A percentile compares a stretch with the other conserved stretches of the same genome.
These are phyloP conservation scores for Melaleuca alternifolia DNA, from an alignment of 345 rosid genomes.

Conservation along the genomic window DNA sequence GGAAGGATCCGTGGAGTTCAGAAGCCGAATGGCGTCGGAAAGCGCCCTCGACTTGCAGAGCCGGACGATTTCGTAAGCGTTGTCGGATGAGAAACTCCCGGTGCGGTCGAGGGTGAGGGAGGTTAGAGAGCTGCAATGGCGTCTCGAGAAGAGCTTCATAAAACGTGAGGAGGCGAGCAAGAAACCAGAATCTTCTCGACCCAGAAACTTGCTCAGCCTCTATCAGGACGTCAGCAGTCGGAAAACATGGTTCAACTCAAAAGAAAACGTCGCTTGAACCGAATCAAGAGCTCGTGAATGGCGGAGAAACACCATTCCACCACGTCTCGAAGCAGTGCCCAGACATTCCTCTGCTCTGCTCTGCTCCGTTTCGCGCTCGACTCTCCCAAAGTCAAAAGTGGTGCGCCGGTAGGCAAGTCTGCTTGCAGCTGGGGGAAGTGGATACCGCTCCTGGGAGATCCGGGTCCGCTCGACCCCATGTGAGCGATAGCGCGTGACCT, in stretches of 20 bases:
- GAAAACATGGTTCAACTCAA: background rate
- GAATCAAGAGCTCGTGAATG: background rate
- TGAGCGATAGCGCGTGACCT: background rate
- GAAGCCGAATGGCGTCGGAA: constrained; percentile 38
- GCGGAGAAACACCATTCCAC: background rate
- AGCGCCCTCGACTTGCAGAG: constrained; percentile 52
- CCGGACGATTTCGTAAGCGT: constrained; percentile 27
- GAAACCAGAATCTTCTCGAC: background rate
- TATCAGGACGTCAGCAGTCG: background rate
- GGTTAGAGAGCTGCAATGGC: constrained; percentile 27
- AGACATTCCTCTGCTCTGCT: background rate
- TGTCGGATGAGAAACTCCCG: constrained; percentile 2
- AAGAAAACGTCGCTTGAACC: background rate
- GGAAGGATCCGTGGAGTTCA: constrained; percentile 25
- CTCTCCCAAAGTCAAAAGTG: too few relatives aligned
- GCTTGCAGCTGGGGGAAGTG: background rate
- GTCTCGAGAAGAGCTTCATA: constrained; percentile 40
- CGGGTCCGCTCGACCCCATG: background rate
- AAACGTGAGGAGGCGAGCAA: background rate
- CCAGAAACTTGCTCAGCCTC: background rate
- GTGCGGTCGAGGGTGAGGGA: constrained; percentile 1
- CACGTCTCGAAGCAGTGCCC: background rate
- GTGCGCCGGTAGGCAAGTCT: too few relatives aligned
- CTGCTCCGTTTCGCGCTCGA: too few relatives aligned
- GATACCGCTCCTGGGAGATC: background rate